These are phyloP conservation scores for Theobroma grandiflorum DNA, from an alignment of 441 rosid genomes.

Conservation along the genomic window DNA sequence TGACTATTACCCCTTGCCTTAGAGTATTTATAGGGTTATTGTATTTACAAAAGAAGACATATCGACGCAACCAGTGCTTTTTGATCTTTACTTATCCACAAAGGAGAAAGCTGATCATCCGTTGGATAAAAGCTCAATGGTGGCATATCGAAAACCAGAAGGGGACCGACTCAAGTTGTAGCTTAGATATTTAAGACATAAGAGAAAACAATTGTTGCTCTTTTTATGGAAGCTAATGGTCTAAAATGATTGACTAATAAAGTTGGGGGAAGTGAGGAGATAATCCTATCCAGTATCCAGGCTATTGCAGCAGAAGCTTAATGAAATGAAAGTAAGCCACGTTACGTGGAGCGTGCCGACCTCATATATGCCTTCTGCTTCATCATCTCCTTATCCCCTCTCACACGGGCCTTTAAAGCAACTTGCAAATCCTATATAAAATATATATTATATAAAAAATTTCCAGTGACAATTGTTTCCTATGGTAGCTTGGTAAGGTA, in stretches of 20 bases:
- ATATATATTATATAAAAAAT: neutral
- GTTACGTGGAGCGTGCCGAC: constrained; percentile 16
- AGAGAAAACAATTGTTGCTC: neutral
- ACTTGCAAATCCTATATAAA: neutral
- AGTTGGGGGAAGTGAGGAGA: neutral
- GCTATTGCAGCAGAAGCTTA: neutral
- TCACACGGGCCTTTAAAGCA: neutral
- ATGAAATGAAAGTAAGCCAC: constrained; percentile 15
- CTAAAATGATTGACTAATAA: neutral
- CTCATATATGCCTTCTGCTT: neutral
- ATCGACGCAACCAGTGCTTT: neutral
- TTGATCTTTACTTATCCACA: constrained; percentile 1
- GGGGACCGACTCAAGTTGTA: neutral
- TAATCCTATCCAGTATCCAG: constrained; percentile 12
- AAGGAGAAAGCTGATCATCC: neutral
- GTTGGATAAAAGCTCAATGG: neutral
- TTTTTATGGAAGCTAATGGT: neutral
- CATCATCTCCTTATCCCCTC: neutral
- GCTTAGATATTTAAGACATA: neutral
- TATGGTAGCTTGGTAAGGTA: neutral
- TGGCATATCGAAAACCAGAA: neutral
- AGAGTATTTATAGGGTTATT: neutral
- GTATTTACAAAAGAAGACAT: neutral
- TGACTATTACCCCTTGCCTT: neutral
- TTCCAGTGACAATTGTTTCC: neutral